Base-by-base conservation (phyloP, 805 yeast genomes). In the Kuraishia cidri region DNA sequence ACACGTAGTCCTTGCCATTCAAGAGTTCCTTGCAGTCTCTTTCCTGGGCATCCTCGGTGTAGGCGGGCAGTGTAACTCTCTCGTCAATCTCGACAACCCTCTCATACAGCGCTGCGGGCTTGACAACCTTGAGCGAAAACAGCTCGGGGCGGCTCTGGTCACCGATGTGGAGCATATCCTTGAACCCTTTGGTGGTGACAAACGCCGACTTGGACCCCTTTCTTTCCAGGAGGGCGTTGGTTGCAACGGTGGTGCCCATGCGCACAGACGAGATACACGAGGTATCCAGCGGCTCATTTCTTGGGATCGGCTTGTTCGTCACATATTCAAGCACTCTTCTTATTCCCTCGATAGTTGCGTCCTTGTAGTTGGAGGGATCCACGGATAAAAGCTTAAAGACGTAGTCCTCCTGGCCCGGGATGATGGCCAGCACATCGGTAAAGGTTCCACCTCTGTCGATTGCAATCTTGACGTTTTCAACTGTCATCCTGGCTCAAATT, bases 201-300 rank as follows among this genome's bases (percentile, higher is more conserved):
- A 90, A 65, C 2, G 92, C 94, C 44, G 94, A 88, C 21, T 75
- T 62, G 36, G 87, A 94, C 32, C 97, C 98, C 49, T 87, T 87
- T 40, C 97, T 69, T 50, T 90, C 97, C 38, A 90, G 64, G 22
- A 92, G 66, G 2, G 97, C 96, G 58, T 90, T 90, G 6, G 97
- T 90, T 2, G 98, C 97, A 8, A 87, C 92, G 0, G 97, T 88
- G 4, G 97, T 87, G 3, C 97, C 97, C 82, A 88, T 79, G 35
- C 95, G 64, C 30, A 87, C 74, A 27, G 78, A 70, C 34, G 73
- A 75, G 24, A 86, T 81, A 3, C 58, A 56, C 3, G 75, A 65
- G 1, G 84, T 66, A 37, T 79, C 85, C 37, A 87, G 54, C 3
- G 72, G 75, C 24, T 54, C 53, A 6, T 72, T 72, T 32, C 83